A percentile compares a stretch with the other conserved stretches of the same genome.
Evolutionary conservation across 345 rosid genomes (phyloP).

Genomic region (Iberis pinnata): DNA sequence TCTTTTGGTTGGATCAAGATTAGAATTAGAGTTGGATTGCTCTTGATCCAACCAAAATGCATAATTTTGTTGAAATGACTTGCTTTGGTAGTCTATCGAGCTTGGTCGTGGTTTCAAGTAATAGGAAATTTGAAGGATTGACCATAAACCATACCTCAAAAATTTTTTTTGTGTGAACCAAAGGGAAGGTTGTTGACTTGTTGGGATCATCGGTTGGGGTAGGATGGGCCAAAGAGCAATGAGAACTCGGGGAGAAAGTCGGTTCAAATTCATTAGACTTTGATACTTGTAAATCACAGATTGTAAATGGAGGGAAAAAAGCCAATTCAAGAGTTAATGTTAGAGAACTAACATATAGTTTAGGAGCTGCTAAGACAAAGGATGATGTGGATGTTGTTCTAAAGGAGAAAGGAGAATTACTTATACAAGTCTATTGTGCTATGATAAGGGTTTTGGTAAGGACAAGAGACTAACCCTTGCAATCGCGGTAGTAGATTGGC

Average conservation of each 20-base stretch:
- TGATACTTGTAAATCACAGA: slow-evolving; percentile 18
- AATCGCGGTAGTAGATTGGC: slow-evolving; percentile 74
- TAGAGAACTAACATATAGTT: slow-evolving; percentile 42
- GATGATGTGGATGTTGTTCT: slow-evolving; percentile 73
- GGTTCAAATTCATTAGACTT: slow-evolving; percentile 25
- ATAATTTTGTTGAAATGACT: slow-evolving; percentile 22
- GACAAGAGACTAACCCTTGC: slow-evolving; percentile 56
- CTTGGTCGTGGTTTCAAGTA: too few species aligned
- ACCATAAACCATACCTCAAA: too few species aligned
- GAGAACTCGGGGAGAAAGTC: slow-evolving; percentile 38
- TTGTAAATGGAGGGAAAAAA: slow-evolving; percentile 26
- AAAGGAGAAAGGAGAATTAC: slow-evolving; percentile 53
- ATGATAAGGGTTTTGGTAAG: slow-evolving; percentile 71
- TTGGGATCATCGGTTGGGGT: slow-evolving; percentile 38
- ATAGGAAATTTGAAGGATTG: too few species aligned
- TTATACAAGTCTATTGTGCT: slow-evolving; percentile 55
- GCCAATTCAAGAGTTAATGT: slow-evolving; percentile 45
- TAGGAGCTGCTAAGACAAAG: slow-evolving; percentile 52
- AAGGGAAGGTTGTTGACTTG: slow-evolving; percentile 26
- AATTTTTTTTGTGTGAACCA: slow-evolving; percentile 30
- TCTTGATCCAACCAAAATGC: slow-evolving; percentile 30
- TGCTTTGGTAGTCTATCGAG: slow-evolving; percentile 27
- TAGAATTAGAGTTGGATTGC: slow-evolving; percentile 41
- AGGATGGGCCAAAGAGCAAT: slow-evolving; percentile 53
- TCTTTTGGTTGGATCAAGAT: slow-evolving; percentile 40